A percentile compares a stretch with the other conserved stretches of the same genome.
These are phyloP conservation scores for Lojkania enalia DNA, from an alignment of 2,329 filamentous ascomycete species.

Conservation along the genomic window DNA sequence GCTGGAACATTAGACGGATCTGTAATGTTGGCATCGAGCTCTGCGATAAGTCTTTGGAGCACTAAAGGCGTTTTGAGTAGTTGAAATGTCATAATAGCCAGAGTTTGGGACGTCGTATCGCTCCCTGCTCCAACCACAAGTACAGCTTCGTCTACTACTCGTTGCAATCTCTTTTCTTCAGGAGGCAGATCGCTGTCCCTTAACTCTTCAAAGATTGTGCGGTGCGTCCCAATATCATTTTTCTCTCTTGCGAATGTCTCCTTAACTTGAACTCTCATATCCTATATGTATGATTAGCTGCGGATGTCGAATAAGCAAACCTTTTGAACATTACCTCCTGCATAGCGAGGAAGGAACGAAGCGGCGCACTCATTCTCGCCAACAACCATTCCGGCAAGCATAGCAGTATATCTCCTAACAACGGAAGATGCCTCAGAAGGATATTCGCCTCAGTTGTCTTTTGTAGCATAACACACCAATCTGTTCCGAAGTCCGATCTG, in stretches of 20 bases:
- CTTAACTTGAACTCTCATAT: background rate
- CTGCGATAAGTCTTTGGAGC: conserved; percentile 2
- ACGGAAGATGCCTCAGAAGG: conserved; percentile 8
- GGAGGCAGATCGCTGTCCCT: conserved; percentile 27
- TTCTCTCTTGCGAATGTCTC: background rate
- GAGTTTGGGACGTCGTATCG: conserved; percentile 8
- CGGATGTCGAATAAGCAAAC: no score
- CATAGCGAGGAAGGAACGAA: no score
- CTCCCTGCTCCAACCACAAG: conserved; percentile 11
- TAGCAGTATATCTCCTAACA: conserved; percentile 3
- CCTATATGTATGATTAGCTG: conserved; percentile 5
- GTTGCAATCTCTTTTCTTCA: conserved; percentile 15
- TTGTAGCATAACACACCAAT: background rate
- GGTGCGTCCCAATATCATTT: background rate
- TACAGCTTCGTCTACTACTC: conserved; percentile 14
- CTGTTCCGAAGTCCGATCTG: background rate
- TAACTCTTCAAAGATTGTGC: conserved; percentile 39
- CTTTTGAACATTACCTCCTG: no score
- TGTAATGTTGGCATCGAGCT: conserved; percentile 9
- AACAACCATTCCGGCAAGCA: conserved; percentile 2
- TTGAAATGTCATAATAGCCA: conserved; percentile 9
- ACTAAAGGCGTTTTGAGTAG: conserved; percentile 6
- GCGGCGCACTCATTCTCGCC: no score
- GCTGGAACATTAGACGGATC: conserved; percentile 2
- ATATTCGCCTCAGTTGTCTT: conserved; percentile 1